These are phyloP conservation scores for Fusarium sp. DNA, from an alignment of 2,329 filamentous ascomycete species.

Conservation along the genomic window DNA sequence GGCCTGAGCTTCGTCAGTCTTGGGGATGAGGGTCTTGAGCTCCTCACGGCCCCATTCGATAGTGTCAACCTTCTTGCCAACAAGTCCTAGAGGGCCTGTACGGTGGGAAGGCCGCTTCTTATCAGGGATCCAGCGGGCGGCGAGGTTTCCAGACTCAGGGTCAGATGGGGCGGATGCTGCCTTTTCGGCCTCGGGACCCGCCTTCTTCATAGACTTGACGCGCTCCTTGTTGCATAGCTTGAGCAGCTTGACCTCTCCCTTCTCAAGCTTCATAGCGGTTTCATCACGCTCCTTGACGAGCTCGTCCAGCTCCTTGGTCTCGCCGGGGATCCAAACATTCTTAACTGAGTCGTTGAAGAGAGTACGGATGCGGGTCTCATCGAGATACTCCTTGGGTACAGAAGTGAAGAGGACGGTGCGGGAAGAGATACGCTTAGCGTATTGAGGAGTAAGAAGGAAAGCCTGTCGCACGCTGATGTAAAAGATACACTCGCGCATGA, in stretches of 20 bases:
- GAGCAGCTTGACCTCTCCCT: conserved; percentile 85
- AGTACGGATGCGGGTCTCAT: conserved; percentile 77
- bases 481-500: conserved; percentile 91
- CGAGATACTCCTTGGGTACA: conserved; percentile 81
- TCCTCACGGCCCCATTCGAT: conserved; percentile 83
- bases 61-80: conserved; percentile 79
- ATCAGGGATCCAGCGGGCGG: conserved; percentile 74
- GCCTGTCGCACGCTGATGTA: conserved; percentile 95
- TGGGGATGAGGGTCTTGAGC: conserved; percentile 68
- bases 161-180: conserved; percentile 64
- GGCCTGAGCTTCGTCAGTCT: conserved; percentile 74
- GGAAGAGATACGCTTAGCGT: conserved; percentile 87
- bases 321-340: conserved; percentile 85
- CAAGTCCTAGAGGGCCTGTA: conserved; percentile 72
- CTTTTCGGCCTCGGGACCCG: conserved; percentile 43
- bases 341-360: conserved; percentile 85
- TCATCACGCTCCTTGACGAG: conserved; percentile 82
- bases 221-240: conserved; percentile 64
- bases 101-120: conserved; percentile 80
- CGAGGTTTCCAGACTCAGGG: conserved; percentile 73
- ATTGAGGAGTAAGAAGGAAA: conserved; percentile 87
- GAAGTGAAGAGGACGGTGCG: conserved; percentile 93
- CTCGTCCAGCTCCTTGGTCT: conserved; percentile 80
- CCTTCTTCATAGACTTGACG: conserved; percentile 54
- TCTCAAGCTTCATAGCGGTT: conserved; percentile 82